These are phyloP conservation scores for Phytophthora pluvialis DNA, from an alignment of 352 stramenopile genomes.

Conservation along the genomic window DNA sequence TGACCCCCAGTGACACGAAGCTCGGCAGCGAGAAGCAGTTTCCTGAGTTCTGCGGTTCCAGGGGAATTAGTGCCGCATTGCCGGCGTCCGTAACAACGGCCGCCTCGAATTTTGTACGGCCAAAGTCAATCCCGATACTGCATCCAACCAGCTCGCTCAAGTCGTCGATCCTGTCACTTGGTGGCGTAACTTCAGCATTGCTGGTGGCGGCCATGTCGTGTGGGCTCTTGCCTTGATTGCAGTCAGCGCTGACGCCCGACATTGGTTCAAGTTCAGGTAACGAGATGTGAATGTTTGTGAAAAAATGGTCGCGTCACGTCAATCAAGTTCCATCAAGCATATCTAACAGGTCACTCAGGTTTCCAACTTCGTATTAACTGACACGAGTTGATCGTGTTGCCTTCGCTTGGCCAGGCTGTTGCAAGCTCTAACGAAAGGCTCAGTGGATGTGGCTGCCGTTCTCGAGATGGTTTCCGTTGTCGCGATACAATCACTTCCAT, in stretches of 20 bases:
- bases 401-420: too few relatives aligned
- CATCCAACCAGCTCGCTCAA: constrained; percentile 1
- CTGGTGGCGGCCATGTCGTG: constrained; percentile 12
- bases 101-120: constrained; percentile 34
- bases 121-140: constrained; percentile 39
- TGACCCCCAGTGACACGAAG: constrained; percentile 25
- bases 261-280: constrained; percentile 1
- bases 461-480: too few relatives aligned
- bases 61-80: constrained; percentile 22
- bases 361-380: too few relatives aligned
- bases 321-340: constrained; percentile 28
- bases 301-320: constrained; percentile 12
- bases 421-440: too few relatives aligned
- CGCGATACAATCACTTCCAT: too few relatives aligned
- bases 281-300: not conserved
- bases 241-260: not conserved
- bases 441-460: too few relatives aligned
- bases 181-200: constrained; percentile 4
- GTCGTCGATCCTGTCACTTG: constrained; percentile 7
- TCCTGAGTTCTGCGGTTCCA: constrained; percentile 15
- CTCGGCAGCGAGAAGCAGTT: constrained; percentile 32
- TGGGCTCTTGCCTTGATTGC: constrained; percentile 12
- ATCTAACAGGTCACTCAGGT: not conserved
- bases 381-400: too few relatives aligned
- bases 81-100: constrained; percentile 25